Evolutionary conservation across 345 rosid genomes (phyloP).

Genomic region (Lumnitzera racemosa): DNA sequence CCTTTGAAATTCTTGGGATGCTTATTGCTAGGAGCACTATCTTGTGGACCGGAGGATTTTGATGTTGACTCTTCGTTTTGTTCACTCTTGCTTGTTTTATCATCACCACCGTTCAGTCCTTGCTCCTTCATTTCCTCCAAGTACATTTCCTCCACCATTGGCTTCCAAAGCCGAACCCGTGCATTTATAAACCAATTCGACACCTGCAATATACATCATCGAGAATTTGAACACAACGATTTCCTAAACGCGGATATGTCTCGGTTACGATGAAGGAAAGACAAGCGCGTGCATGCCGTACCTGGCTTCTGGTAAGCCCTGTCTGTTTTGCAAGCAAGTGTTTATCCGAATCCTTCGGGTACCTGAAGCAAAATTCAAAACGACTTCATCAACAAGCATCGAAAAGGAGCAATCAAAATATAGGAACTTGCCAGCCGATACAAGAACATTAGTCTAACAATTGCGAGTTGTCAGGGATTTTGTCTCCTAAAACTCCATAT

Average conservation of each 20-base stretch:
- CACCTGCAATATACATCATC: conserved; percentile 37
- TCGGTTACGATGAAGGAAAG: not conserved
- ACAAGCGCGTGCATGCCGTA: conserved; percentile 6
- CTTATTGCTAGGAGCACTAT: conserved; percentile 26
- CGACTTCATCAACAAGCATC: not conserved
- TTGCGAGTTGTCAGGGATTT: no score
- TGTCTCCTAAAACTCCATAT: no score
- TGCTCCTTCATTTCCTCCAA: conserved; percentile 77
- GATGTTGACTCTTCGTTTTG: conserved; percentile 50
- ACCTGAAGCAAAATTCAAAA: conserved; percentile 30
- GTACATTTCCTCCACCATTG: conserved; percentile 99
- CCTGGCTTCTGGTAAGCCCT: conserved; percentile 94
- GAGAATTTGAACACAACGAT: not conserved
- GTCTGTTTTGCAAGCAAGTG: conserved; percentile 91
- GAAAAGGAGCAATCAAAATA: not conserved
- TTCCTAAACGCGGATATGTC: not conserved
- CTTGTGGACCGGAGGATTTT: conserved; percentile 44
- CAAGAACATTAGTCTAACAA: no score
- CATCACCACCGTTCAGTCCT: conserved; percentile 57
- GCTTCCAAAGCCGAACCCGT: conserved; percentile 98
- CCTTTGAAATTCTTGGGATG: conserved; percentile 26
- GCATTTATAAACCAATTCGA: conserved; percentile 99
- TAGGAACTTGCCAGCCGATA: not conserved
- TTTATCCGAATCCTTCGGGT: conserved; percentile 96
- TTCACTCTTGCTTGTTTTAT: conserved; percentile 49